These are phyloP conservation scores for Pythium aristosporum DNA, from an alignment of 352 stramenopile species.

Conservation along the genomic window DNA sequence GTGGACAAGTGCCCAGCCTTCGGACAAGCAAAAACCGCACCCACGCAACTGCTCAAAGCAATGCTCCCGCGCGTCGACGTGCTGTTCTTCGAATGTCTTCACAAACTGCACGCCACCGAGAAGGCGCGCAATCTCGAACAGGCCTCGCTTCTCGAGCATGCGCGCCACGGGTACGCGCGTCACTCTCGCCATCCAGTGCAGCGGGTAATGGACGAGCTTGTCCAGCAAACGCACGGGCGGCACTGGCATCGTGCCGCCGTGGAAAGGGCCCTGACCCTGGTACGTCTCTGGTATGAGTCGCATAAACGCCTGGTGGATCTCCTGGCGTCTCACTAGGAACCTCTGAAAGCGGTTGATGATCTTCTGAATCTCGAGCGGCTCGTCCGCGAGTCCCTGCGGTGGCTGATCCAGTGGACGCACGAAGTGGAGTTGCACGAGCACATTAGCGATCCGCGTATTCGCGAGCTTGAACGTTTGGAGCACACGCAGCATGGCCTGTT, in stretches of 20 bases:
- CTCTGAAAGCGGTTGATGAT: slow-evolving; percentile 56
- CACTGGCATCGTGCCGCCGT: slow-evolving; percentile 44
- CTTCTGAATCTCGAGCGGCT: slow-evolving; percentile 60
- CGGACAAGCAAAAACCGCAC: slow-evolving; percentile 60
- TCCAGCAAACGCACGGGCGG: slow-evolving; percentile 59
- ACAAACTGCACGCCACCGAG: slow-evolving; percentile 67
- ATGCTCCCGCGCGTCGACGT: slow-evolving; percentile 46
- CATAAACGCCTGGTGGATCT: slow-evolving; percentile 53
- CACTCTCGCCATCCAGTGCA: slow-evolving; percentile 51
- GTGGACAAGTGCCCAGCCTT: slow-evolving; percentile 79
- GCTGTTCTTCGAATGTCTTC: slow-evolving; percentile 66
- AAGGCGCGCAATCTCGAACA: slow-evolving; percentile 49
- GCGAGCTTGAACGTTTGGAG: slow-evolving; percentile 55
- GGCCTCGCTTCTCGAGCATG: slow-evolving; percentile 49
- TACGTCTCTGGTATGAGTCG: slow-evolving; percentile 50
- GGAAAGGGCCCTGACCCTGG: slow-evolving; percentile 38
- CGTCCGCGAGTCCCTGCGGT: slow-evolving; percentile 41
- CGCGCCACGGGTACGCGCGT: slow-evolving; percentile 52
- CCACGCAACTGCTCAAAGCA: slow-evolving; percentile 57
- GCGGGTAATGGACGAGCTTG: slow-evolving; percentile 59
- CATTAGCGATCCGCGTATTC: slow-evolving; percentile 64
- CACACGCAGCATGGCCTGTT: slow-evolving; percentile 49
- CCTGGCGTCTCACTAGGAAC: slow-evolving; percentile 43
- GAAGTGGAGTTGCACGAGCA: slow-evolving; percentile 73
- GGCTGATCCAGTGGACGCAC: slow-evolving; percentile 54